A percentile compares a stretch with the other conserved stretches of the same genome.
phyloP scores from a whole-genome alignment of 148 eudicot genomes.

The Mesembryanthemum crystallinum region DNA sequence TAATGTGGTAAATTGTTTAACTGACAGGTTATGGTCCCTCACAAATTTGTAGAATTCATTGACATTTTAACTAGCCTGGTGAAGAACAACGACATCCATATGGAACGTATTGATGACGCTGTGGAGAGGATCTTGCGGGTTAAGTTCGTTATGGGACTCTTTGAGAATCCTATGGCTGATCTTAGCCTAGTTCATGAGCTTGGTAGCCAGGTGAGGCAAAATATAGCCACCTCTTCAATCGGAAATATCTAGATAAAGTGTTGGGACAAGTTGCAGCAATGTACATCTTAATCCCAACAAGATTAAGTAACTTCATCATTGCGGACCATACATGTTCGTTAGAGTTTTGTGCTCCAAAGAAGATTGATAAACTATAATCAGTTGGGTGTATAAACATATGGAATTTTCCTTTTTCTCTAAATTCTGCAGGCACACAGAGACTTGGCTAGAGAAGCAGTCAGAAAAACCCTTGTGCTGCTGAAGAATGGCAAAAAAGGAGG shows the following conservation, averaged over 20 bases:
- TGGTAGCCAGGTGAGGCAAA: constrained; percentile 30
- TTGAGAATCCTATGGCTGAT: constrained; percentile 32
- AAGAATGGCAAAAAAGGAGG: constrained; percentile 37
- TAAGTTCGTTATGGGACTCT: constrained; percentile 36
- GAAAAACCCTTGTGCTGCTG: constrained; percentile 34
- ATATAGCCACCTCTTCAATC: background rate
- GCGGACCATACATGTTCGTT: too few species aligned
- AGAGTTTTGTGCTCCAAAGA: too few species aligned
- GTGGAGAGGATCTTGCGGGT: constrained; percentile 34
- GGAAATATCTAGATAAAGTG: background rate
- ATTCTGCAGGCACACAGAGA: constrained; percentile 27
- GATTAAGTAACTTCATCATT: too few species aligned
- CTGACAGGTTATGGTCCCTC: constrained; percentile 29
- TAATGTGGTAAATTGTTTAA: background rate
- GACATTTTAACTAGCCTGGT: constrained; percentile 25
- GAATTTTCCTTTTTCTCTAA: background rate
- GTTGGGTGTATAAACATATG: too few species aligned
- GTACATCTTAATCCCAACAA: background rate
- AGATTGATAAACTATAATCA: too few species aligned
- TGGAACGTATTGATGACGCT: constrained; percentile 36
- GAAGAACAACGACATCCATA: constrained; percentile 21
- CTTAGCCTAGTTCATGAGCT: constrained; percentile 25
- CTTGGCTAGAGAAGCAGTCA: constrained; percentile 35
- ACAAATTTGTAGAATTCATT: constrained; percentile 28
- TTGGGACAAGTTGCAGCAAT: background rate